Evolutionary conservation across 306 rosid genomes (phyloP).

Genomic region (Gynostemma pentaphyllum): DNA sequence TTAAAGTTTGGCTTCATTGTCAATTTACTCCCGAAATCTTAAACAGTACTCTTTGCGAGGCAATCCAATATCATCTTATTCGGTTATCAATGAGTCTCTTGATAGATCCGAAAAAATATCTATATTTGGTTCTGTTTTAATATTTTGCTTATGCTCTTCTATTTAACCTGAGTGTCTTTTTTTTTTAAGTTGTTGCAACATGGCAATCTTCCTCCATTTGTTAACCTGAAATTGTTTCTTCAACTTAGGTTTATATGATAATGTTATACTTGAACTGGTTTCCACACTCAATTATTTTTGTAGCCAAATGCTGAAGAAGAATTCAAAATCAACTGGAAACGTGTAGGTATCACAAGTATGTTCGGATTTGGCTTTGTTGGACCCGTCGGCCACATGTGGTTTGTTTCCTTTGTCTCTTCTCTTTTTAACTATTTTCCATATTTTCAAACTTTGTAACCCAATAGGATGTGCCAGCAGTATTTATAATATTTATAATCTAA

Average conservation of each 20-base stretch:
- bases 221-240: not conserved
- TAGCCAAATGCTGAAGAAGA: conserved; percentile 14
- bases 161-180: not conserved
- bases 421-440: conserved; percentile 1
- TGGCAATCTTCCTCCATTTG: not conserved
- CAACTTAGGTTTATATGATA: not conserved
- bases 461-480: not conserved
- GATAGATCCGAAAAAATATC: not conserved
- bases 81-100: not conserved
- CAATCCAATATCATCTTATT: not conserved
- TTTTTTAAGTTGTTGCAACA: not conserved
- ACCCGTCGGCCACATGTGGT: conserved; percentile 90
- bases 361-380: conserved; percentile 82
- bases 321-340: conserved; percentile 50
- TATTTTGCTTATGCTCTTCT: not conserved
- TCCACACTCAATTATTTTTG: conserved; percentile 9
- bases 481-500: no score
- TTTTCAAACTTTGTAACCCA: not conserved
- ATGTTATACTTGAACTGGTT: conserved; percentile 3
- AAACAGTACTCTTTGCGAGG: not conserved
- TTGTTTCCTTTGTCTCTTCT: conserved; percentile 11
- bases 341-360: conserved; percentile 61
- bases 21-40: not conserved
- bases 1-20: not conserved
- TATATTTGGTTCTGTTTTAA: not conserved